A percentile compares a stretch with the other conserved stretches of the same genome.
phyloP scores from a whole-genome alignment of 73 alveolate genomes.

The Symbiodinium pilosum region DNA sequence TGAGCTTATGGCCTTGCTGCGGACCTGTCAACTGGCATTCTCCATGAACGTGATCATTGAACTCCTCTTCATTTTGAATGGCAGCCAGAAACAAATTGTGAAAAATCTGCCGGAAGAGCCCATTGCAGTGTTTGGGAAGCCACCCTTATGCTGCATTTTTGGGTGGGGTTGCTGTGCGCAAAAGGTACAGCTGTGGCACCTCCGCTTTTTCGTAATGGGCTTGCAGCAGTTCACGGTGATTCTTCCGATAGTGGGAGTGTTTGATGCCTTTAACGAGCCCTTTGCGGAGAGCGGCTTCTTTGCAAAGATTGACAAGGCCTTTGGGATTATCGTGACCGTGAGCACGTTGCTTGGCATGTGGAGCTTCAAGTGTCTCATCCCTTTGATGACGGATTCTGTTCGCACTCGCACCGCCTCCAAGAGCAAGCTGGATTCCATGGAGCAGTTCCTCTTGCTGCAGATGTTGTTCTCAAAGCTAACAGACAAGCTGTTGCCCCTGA shows the following conservation, averaged over 20 bases:
- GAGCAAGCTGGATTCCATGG: background rate
- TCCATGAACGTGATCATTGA: slow-evolving; percentile 44
- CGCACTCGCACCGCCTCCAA: background rate
- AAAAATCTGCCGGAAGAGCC: slow-evolving; percentile 26
- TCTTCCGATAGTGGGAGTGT: slow-evolving; percentile 24
- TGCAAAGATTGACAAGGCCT: background rate
- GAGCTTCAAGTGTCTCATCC: slow-evolving; percentile 84
- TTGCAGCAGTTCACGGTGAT: slow-evolving; percentile 65
- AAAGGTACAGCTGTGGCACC: slow-evolving; percentile 32
- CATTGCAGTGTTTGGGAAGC: background rate
- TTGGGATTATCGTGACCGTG: background rate
- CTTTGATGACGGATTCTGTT: slow-evolving; percentile 40
- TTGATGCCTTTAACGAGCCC: background rate
- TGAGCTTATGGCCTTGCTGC: slow-evolving; percentile 43
- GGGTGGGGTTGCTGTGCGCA: background rate
- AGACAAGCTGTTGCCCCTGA: background rate
- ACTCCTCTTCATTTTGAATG: slow-evolving; percentile 50
- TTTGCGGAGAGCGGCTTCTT: background rate
- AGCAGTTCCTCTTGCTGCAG: background rate
- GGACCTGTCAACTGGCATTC: slow-evolving; percentile 42
- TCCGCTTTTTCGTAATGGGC: slow-evolving; percentile 28
- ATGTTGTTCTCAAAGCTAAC: background rate
- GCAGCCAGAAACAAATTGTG: slow-evolving; percentile 68
- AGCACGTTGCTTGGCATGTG: slow-evolving; percentile 73
- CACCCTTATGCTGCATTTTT: background rate